A percentile compares a stretch with the other conserved stretches of the same genome.
Conservation (phyloP, 2,329 filamentous ascomycete genomes). For the Exophiala lecanii-corni region DNA sequence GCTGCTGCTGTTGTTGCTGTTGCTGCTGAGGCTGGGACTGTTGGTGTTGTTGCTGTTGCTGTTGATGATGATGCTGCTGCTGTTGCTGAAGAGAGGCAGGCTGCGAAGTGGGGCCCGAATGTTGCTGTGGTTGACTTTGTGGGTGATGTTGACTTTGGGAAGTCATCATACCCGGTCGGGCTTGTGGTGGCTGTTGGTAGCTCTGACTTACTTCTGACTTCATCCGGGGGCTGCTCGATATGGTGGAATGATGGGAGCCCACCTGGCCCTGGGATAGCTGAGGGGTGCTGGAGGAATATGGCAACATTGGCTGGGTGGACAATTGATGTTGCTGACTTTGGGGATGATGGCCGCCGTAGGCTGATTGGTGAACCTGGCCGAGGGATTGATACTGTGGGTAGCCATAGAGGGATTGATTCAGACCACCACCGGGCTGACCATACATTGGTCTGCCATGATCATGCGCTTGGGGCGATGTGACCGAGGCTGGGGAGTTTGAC, state of each 20-base stretch:
- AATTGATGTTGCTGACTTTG: conserved; percentile 53
- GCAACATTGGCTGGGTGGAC: conserved; percentile 52
- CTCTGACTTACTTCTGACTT: conserved; percentile 23
- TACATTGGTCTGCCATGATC: conserved; percentile 83
- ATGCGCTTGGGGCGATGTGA: conserved; percentile 81
- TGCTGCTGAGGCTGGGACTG: conserved; percentile 12
- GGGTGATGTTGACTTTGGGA: conserved; percentile 48
- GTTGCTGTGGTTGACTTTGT: conserved; percentile 35
- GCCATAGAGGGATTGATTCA: conserved; percentile 81
- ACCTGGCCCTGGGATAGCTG: conserved; percentile 39
- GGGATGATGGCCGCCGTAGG: conserved; percentile 53
- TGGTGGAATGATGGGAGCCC: conserved; percentile 50
- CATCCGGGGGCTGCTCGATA: conserved; percentile 53
- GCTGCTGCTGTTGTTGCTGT: conserved; percentile 19
- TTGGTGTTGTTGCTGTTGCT: conserved; percentile 58
- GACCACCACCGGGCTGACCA: conserved; percentile 69
- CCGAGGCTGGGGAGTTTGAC: conserved; percentile 89
- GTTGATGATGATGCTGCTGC: conserved; percentile 38
- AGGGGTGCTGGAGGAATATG: conserved; percentile 44
- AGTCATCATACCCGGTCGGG: conserved; percentile 47
- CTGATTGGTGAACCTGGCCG: conserved; percentile 50
- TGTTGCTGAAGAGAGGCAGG: conserved; percentile 58
- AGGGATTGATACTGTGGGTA: conserved; percentile 55
- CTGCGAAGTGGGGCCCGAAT: conserved; percentile 28
- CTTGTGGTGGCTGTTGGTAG: conserved; percentile 32